A percentile compares a stretch with the other conserved stretches of the same genome.
These are phyloP conservation scores for Trichophyton benhamiae DNA, from an alignment of 2,329 filamentous ascomycete species.

Conservation along the genomic window DNA sequence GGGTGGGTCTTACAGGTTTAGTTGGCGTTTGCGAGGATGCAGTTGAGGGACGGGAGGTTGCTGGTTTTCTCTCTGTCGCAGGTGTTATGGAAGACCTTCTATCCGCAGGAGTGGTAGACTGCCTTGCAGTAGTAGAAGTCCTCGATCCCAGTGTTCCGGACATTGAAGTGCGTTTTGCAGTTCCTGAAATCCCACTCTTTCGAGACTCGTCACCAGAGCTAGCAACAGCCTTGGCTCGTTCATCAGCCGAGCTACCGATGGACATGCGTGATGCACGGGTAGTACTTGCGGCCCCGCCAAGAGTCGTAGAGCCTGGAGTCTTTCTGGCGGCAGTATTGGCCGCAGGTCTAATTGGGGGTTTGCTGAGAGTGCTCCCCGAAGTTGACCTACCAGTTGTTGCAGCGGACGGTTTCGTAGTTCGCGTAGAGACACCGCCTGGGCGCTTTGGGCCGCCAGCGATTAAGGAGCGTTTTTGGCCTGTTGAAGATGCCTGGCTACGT, in stretches of 20 bases:
- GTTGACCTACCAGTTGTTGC: slow-evolving; percentile 21
- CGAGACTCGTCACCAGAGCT: slow-evolving; percentile 36
- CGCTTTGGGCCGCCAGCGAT: slow-evolving; percentile 27
- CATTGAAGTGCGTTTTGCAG: slow-evolving; percentile 36
- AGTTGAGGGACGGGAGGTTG: slow-evolving; percentile 18
- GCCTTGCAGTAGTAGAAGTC: slow-evolving; percentile 20
- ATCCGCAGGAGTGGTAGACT: slow-evolving; percentile 24
- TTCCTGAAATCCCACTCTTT: slow-evolving; percentile 28
- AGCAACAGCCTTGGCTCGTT: slow-evolving; percentile 29
- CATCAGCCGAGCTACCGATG: slow-evolving; percentile 34
- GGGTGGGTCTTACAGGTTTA: slow-evolving; percentile 19
- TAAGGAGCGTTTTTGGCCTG: slow-evolving; percentile 24
- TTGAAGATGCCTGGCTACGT: slow-evolving; percentile 7
- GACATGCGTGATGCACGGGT: slow-evolving; percentile 33
- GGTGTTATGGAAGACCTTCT: slow-evolving; percentile 29
- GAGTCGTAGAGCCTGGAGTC: slow-evolving; percentile 18
- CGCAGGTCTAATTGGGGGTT: slow-evolving; percentile 33
- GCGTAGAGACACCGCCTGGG: slow-evolving; percentile 17
- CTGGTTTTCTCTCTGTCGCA: slow-evolving; percentile 22
- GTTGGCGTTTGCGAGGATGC: slow-evolving; percentile 23
- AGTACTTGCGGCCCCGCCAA: slow-evolving; percentile 23
- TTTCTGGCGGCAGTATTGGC: slow-evolving; percentile 21
- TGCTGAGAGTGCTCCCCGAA: slow-evolving; percentile 30
- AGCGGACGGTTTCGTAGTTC: slow-evolving; percentile 18
- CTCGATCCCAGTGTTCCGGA: slow-evolving; percentile 27